Conservation (phyloP, 768 basidiomycete genomes). For the Serendipita vermifera region DNA sequence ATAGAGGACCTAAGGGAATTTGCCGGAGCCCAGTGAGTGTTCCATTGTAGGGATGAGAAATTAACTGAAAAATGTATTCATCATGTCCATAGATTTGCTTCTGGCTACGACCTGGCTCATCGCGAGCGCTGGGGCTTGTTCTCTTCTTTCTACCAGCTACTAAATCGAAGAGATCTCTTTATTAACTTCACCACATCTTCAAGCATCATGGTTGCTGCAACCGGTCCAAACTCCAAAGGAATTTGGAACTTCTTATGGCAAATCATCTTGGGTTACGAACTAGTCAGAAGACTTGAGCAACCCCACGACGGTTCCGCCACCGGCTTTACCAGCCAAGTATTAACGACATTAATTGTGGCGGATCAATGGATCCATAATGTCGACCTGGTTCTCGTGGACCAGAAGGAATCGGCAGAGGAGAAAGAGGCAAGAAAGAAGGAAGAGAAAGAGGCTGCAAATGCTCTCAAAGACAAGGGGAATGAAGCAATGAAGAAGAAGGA, state of each 20-base stretch:
- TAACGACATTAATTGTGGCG: neutral
- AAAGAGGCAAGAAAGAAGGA: neutral
- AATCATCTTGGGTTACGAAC: neutral
- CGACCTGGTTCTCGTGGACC: neutral
- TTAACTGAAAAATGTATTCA: too few relatives aligned
- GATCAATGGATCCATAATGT: conserved; percentile 4
- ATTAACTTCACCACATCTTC: neutral
- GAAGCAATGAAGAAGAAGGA: neutral
- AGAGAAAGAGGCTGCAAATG: neutral
- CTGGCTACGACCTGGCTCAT: too few relatives aligned
- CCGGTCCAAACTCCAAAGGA: neutral
- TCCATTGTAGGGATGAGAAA: too few relatives aligned
- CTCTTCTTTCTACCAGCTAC: neutral
- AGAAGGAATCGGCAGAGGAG: neutral
- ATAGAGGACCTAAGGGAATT: neutral
- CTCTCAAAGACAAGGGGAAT: neutral
- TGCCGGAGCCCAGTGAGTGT: neutral
- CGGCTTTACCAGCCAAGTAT: neutral
- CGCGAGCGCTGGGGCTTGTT: neutral
- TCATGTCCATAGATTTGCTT: too few relatives aligned
- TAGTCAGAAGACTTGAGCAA: neutral
- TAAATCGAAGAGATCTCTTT: neutral
- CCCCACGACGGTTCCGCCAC: neutral
- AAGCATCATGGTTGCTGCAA: neutral
- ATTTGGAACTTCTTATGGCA: conserved; percentile 1